Evolutionary conservation across 768 basidiomycete genomes (phyloP).

Genomic region (Suillus brevipes): DNA sequence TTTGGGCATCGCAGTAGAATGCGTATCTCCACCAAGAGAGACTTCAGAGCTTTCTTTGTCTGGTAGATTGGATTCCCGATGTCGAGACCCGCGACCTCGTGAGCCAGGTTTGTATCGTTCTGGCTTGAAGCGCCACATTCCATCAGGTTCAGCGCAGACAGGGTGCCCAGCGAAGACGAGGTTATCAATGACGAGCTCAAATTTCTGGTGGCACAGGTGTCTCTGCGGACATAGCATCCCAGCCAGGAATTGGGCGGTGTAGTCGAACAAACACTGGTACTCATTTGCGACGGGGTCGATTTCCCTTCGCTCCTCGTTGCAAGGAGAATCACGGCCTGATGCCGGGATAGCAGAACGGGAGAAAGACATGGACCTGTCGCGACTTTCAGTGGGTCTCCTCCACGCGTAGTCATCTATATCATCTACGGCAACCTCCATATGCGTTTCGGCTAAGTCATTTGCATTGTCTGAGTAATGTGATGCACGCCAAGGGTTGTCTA

Average conservation of each 20-base stretch:
- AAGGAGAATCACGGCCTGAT: constrained; percentile 54
- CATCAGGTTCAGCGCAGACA: constrained; percentile 75
- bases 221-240: constrained; percentile 75
- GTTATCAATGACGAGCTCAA: constrained; percentile 89
- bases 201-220: constrained; percentile 89
- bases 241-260: constrained; percentile 78
- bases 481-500: constrained; percentile 76
- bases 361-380: constrained; percentile 54
- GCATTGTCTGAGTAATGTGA: constrained; percentile 49
- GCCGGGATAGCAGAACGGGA: constrained; percentile 45
- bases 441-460: constrained; percentile 23
- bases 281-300: constrained; percentile 42
- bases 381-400: constrained; percentile 51
- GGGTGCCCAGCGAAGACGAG: constrained; percentile 95
- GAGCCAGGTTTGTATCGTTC: constrained; percentile 53
- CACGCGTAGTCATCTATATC: constrained; percentile 58
- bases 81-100: constrained; percentile 58
- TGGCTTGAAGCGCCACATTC: constrained; percentile 72
- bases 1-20: constrained; percentile 23
- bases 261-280: constrained; percentile 76
- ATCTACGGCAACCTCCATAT: constrained; percentile 10
- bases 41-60: constrained; percentile 36
- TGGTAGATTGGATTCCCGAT: constrained; percentile 36
- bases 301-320: constrained; percentile 41
- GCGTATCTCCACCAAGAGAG: constrained; percentile 38